These are phyloP conservation scores for Flueggea neowawraea DNA, from an alignment of 441 rosid genomes.

Conservation along the genomic window DNA sequence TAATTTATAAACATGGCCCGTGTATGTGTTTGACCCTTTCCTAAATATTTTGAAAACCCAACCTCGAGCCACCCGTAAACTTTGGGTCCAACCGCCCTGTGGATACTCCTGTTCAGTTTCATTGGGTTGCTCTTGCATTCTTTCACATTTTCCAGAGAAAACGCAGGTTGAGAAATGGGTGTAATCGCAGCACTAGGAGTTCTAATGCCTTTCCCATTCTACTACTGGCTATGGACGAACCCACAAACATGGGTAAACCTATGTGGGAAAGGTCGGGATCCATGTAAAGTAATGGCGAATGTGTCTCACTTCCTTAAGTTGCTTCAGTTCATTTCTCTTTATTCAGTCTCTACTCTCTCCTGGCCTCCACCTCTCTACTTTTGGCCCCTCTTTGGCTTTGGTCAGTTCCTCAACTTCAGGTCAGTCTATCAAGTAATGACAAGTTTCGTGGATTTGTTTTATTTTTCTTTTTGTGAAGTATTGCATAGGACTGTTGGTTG, in stretches of 20 bases:
- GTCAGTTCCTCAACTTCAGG: conserved; percentile 97
- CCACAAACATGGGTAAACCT: conserved; percentile 85
- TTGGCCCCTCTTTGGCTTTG: conserved; percentile 82
- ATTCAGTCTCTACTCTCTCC: conserved; percentile 64
- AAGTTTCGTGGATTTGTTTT: too few relatives aligned
- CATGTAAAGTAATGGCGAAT: conserved; percentile 70
- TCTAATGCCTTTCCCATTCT: conserved; percentile 70
- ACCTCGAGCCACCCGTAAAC: too few relatives aligned
- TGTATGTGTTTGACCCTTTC: too few relatives aligned
- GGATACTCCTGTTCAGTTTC: too few relatives aligned
- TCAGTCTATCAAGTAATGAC: conserved; percentile 10
- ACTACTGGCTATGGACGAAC: conserved; percentile 75
- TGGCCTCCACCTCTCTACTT: conserved; percentile 90
- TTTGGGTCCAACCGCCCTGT: too few relatives aligned
- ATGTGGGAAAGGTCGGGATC: conserved; percentile 68
- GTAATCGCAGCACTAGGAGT: conserved; percentile 60
- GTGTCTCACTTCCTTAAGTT: conserved; percentile 74
- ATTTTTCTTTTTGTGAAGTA: too few relatives aligned
- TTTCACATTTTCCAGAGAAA: too few relatives aligned
- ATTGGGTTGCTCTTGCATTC: too few relatives aligned
- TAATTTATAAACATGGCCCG: too few relatives aligned
- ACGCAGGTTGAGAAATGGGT: conserved; percentile 38
- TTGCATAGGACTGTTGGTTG: too few relatives aligned
- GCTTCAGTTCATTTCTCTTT: conserved; percentile 65
- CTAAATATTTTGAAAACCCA: too few relatives aligned